phyloP scores from a whole-genome alignment of 495 filamentous ascomycete species.

The Apiosordaria backusii region DNA sequence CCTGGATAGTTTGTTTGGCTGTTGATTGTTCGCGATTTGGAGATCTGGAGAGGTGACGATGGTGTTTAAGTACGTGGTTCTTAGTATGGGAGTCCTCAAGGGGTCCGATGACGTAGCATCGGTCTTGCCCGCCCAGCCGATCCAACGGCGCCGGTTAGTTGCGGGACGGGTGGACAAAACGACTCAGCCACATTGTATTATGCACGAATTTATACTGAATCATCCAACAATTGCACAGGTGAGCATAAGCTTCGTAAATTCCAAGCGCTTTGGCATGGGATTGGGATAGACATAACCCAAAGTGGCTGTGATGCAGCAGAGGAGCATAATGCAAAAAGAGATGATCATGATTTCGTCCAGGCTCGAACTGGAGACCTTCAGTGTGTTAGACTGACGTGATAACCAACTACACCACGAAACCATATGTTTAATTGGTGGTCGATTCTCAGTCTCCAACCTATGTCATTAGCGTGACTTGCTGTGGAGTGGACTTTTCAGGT shows the following conservation, averaged over 20 bases:
- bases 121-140: background rate
- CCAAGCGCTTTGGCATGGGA: background rate
- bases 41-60: background rate
- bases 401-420: conserved; percentile 29
- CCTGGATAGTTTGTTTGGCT: background rate
- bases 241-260: background rate
- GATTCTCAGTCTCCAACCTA: background rate
- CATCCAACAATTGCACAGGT: background rate
- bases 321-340: background rate
- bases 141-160: background rate
- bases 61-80: background rate
- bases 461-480: background rate
- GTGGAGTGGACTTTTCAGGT: background rate
- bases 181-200: background rate
- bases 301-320: background rate
- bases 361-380: conserved; percentile 28
- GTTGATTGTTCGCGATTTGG: background rate
- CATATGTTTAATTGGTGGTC: conserved; percentile 5
- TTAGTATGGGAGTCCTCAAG: background rate
- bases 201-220: background rate
- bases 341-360: conserved; percentile 20
- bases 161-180: background rate
- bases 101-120: conserved; percentile 10
- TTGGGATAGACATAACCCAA: background rate
- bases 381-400: conserved; percentile 26